phyloP scores from a whole-genome alignment of 805 yeast genomes.

The Nematodospora valgi region DNA sequence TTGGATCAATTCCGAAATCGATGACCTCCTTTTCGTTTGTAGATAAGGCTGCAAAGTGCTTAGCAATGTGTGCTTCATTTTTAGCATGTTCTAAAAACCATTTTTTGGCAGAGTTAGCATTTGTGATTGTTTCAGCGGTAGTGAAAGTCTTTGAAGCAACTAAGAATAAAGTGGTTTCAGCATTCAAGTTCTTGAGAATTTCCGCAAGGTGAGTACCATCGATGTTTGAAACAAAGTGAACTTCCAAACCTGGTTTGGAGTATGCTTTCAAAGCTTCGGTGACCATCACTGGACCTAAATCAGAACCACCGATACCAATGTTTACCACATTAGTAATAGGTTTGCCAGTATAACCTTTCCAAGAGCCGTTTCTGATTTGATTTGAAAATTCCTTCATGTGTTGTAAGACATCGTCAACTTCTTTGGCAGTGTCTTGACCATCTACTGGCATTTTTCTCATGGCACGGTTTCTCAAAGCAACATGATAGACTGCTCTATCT shows the following conservation, averaged over 20 bases:
- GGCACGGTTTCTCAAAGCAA: constrained; percentile 92
- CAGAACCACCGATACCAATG: constrained; percentile 99
- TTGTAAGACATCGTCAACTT: constrained; percentile 84
- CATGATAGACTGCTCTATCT: constrained; percentile 95
- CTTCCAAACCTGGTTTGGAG: constrained; percentile 66
- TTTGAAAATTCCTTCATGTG: constrained; percentile 97
- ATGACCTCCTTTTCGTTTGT: constrained; percentile 90
- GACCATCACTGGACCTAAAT: constrained; percentile 98
- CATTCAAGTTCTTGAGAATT: constrained; percentile 69
- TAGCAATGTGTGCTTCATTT: constrained; percentile 74
- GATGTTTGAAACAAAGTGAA: constrained; percentile 95
- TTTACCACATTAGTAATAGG: constrained; percentile 90
- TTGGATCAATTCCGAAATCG: constrained; percentile 95
- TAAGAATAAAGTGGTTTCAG: constrained; percentile 90
- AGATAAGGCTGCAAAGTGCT: constrained; percentile 95
- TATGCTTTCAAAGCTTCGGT: constrained; percentile 96
- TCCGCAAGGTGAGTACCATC: constrained; percentile 98
- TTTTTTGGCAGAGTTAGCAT: constrained; percentile 90
- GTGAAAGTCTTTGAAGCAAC: constrained; percentile 98
- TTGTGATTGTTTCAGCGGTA: constrained; percentile 96
- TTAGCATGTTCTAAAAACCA: constrained; percentile 84
- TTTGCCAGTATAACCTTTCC: constrained; percentile 98
- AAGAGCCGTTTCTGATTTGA: constrained; percentile 82
- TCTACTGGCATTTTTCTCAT: constrained; percentile 83
- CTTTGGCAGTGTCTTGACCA: constrained; percentile 84